These are phyloP conservation scores for Chaetomium olivaceum DNA, from an alignment of 2,329 filamentous ascomycete species.

Conservation along the genomic window DNA sequence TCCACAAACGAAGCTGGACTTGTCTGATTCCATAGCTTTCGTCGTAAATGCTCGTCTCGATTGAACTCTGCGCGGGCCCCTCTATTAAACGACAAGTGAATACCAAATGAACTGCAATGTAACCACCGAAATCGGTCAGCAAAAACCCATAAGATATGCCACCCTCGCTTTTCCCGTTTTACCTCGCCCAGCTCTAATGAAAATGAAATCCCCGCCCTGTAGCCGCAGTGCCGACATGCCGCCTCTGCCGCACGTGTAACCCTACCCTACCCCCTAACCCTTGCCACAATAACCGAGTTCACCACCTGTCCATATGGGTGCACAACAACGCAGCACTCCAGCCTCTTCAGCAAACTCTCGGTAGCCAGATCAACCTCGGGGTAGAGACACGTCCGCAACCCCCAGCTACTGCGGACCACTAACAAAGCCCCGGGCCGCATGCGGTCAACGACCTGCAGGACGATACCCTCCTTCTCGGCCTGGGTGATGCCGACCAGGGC, in stretches of 20 bases:
- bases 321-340: conserved; percentile 46
- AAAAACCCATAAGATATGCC: not conserved
- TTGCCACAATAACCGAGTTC: conserved; percentile 49
- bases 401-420: conserved; percentile 48
- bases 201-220: not conserved
- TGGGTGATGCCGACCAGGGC: conserved; percentile 49
- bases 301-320: conserved; percentile 53
- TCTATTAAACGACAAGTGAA: not conserved
- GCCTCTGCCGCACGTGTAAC: not conserved
- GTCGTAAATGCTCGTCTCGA: not conserved
- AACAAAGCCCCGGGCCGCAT: conserved; percentile 47
- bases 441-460: conserved; percentile 40
- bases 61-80: not conserved
- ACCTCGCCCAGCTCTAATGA: not conserved
- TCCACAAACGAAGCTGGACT: not conserved
- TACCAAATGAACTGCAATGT: not conserved
- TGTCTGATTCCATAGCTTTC: not conserved
- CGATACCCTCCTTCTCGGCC: conserved; percentile 44
- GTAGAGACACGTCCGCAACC: conserved; percentile 49
- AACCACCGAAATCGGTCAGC: not conserved
- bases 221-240: not conserved
- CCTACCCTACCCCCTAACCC: conserved; percentile 19
- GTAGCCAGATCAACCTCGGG: conserved; percentile 46
- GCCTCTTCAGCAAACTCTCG: conserved; percentile 35
- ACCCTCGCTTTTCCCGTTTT: not conserved